Evolutionary conservation across 2,329 filamentous ascomycete species (phyloP).

Genomic region (Sphaerulina vaccinii): DNA sequence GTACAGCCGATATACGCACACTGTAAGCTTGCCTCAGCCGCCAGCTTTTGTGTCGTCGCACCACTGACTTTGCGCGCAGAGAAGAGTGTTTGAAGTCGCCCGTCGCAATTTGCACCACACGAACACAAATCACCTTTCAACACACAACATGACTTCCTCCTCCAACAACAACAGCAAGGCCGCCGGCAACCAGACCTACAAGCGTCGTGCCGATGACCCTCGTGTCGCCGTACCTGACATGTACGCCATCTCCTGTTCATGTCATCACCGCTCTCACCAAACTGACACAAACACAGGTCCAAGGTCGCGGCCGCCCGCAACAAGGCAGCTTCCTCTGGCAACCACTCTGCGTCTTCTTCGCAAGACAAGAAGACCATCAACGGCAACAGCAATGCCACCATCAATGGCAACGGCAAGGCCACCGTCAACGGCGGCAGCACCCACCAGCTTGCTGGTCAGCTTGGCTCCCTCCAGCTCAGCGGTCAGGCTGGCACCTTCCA

Average conservation of each 20-base stretch:
- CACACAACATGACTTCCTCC: neutral
- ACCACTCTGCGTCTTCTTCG: neutral
- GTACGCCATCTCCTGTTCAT: neutral
- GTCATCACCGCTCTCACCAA: neutral
- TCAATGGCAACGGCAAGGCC: neutral
- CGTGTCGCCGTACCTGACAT: neutral
- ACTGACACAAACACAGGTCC: neutral
- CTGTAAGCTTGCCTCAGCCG: neutral
- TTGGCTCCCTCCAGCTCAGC: neutral
- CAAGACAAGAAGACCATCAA: too few relatives aligned
- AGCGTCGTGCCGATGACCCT: neutral
- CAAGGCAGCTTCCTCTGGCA: too few relatives aligned
- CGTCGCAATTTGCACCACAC: neutral
- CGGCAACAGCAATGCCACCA: neutral
- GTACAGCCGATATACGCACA: neutral
- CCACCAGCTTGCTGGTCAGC: too few relatives aligned
- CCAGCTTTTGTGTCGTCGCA: neutral
- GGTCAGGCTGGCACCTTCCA: conserved; percentile 6
- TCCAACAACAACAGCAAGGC: neutral
- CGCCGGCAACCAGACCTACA: neutral
- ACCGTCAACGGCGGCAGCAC: neutral
- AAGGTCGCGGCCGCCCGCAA: too few relatives aligned
- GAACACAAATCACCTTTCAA: neutral
- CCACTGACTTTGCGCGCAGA: neutral
- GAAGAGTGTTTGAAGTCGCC: neutral